Evolutionary conservation across 2,329 filamentous ascomycete species (phyloP), one percentile per base, ranked within the genome.

Genomic region (Beauveria pseudobassiana): DNA sequence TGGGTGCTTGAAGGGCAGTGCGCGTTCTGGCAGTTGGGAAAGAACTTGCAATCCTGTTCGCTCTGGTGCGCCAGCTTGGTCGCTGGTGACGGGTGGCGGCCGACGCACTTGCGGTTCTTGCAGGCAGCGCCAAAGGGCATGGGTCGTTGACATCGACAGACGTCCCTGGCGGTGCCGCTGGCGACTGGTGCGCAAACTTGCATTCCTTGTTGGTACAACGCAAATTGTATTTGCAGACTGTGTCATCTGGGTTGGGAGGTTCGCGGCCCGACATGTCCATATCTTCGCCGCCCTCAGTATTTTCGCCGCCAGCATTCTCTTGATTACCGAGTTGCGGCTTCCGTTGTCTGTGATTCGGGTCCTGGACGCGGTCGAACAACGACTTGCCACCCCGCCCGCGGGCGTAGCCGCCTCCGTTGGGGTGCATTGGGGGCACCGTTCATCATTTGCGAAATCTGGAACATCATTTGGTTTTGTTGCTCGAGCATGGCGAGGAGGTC

Each of bases 21-120:
- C 9, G 87, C 83, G 74, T 98, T 97, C 55, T 91, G 88, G 80
- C 92, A 96, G 76, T 96, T 91, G 63, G 93, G 91, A 74, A 86
- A 96, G 80, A 92, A 96, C 71, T 89, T 91, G 84, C 93, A 96
- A 70, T 96, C 88, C 73, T 90, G 87, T 73, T 95, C 89, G 63
- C 86, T 83, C 76, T 96, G 89, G 72, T 93, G 90, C 28, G 87
- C 86, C 57, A 84, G 78, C 72, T 87, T 90, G 67, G 89, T 84
- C 6, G 93, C 92, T 1, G 95, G 95, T 7, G 93, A 97, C 2
- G 95, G 95, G 74, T 99, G 95, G 63, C 91, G 90, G 34, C 84
- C 93, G 9, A 89, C 90, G 71, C 95, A 99, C 77, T 98, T 98
- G 69, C 86, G 83, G 80, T 98, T 99, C 77, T 95, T 96, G 85